Base-by-base conservation (phyloP, 2,329 filamentous ascomycete species). In the Neocucurbitaria cava region DNA sequence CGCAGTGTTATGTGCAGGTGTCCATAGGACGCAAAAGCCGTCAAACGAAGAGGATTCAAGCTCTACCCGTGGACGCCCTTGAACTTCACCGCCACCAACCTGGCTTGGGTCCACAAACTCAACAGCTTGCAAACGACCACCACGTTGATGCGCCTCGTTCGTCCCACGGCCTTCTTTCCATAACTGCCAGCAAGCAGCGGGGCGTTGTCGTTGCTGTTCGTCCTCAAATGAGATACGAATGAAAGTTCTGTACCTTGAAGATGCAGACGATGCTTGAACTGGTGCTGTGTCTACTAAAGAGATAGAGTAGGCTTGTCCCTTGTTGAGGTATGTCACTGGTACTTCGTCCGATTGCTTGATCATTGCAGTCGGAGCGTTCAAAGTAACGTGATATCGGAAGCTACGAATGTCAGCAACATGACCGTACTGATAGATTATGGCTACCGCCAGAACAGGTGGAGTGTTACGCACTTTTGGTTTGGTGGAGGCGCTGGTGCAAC, bases 91-190 rank as follows among this genome's bases (percentile, higher is more conserved):
- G 33, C 81, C 79, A n/a, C 80, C 81, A 4, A 81, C 77, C 66
- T 85, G 84, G 45, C 79, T 81, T 9, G 83, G 81, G 60, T 87
- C 93, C 17, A 98, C 93, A 64, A 91, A 97, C 76, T 99, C 95
- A 23, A 99, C 94, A 1, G 95, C 95, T 71, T 97, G 91, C 10
- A 98, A 82, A 66, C 94, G 95, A 10, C 94, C 93, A 31, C 92
- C 94, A 64, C 94, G 84, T 73, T 97, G 92, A 69, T 98, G 94
- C 2, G 94, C 92, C 80, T 99, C 95, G 62, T 92, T 96, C 1
- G 89, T 92, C n/a, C 95, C 95, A 52, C 95, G 87, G 0, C 94
- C 94, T 77, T 98, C 95, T 73, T 98, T 98, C 95, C 91, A 96
- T 38, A 95, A 79, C 77, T 90, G 91, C 92, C 92, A 96, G 73